Base-by-base conservation (phyloP, 2,329 filamentous ascomycete species). In the Arthrobotrys conoides region DNA sequence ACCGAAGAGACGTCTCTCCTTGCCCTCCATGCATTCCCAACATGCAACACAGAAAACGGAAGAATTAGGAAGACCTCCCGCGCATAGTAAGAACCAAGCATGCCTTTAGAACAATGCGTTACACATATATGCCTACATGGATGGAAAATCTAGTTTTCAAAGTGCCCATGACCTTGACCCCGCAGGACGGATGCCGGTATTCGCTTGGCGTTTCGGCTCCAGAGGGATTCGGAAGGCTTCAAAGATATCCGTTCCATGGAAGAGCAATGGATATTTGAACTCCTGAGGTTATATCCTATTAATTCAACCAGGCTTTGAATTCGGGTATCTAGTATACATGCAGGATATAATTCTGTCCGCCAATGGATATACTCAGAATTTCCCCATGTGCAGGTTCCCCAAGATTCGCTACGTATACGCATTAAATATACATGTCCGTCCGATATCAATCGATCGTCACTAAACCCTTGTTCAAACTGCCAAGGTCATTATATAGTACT, bases 191-290 rank as follows among this genome's bases (percentile, higher is more conserved):
- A n/a, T 61, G 57, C 67, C 53, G 71, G 71, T 53, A 41, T 55
- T 70, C 65, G 66, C 66, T 76, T 76, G 72, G 72, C 72, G 66
- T 71, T 70, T 76, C 66, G 72, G 66, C 38, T 70, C 61, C 57
- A 33, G 44, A 38, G 27, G 27, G 33, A 48, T 20, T 24, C 71
- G 65, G 65, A 65, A 75, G 55, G 63, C 57, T 61, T 75, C 64
- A 53, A 63, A 9, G 33, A 64, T 53, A 55, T 75, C 64, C 63
- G 64, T 63, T 10, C 57, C 57, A 61, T 41, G 53, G 18, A 14
- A n/a, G 18, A n/a, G 14, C 22, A 8, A 16, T 22, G 24, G 36
- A 33, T 36, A 48, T 48, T 30, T n/a, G 51, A 41, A 16, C 27
- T 8, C 14, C 20, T 20, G n/a, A 5, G 16, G 48, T 6, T 5